Conservation (phyloP, 345 rosid species). For the Populus pruinosa region DNA sequence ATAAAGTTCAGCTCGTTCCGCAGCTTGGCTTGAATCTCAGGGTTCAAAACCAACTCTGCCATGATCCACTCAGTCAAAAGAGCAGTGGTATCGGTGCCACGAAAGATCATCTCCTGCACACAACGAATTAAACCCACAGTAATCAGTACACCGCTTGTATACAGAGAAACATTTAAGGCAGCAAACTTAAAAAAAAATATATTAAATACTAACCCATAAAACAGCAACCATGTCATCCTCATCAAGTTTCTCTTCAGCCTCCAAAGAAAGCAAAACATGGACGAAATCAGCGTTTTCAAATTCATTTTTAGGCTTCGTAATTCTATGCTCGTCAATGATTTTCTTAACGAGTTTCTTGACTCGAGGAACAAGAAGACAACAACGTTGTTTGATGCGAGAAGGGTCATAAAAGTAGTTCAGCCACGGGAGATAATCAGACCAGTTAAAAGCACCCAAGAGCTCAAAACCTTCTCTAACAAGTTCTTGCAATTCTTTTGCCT, state of each 20-base stretch:
- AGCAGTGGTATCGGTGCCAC: constrained; percentile 54
- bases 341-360: constrained; percentile 36
- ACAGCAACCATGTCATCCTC: constrained; percentile 50
- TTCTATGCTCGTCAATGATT: constrained; percentile 38
- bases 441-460: constrained; percentile 56
- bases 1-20: constrained; percentile 21
- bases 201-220: constrained; percentile 40
- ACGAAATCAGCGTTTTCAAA: constrained; percentile 39
- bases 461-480: constrained; percentile 55
- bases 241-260: constrained; percentile 38
- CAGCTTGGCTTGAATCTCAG: constrained; percentile 32
- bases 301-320: background rate
- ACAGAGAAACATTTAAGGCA: too few relatives aligned
- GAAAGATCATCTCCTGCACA: constrained; percentile 55
- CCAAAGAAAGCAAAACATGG: constrained; percentile 47
- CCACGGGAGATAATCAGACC: constrained; percentile 58
- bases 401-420: constrained; percentile 45
- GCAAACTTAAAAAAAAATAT: background rate
- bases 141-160: too few relatives aligned
- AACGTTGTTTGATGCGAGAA: constrained; percentile 34
- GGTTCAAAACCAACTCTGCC: constrained; percentile 46
- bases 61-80: constrained; percentile 49
- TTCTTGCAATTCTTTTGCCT: constrained; percentile 30
- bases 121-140: background rate
- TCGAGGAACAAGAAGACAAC: constrained; percentile 42